These are phyloP conservation scores for Aegilops umbellulata DNA, from an alignment of 176 grass and related monocot species.

Conservation along the genomic window DNA sequence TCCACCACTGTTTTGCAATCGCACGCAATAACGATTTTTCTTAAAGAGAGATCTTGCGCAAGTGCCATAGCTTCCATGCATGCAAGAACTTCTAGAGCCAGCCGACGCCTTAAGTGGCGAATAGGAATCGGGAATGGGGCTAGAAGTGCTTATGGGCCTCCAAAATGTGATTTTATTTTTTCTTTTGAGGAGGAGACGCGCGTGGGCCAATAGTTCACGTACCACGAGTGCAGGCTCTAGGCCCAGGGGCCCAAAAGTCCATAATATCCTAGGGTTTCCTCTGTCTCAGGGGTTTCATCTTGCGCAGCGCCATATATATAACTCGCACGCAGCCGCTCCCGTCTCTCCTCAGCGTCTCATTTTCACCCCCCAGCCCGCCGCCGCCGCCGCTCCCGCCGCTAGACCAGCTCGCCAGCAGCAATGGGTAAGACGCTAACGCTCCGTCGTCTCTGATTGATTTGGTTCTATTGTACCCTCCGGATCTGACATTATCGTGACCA, in stretches of 20 bases:
- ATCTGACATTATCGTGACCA: constrained; percentile 23
- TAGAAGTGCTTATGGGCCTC: no score
- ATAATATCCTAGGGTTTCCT: constrained; percentile 32
- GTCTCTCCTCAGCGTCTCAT: constrained; percentile 10
- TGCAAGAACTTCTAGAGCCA: no score
- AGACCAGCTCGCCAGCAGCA: not conserved
- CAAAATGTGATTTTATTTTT: no score
- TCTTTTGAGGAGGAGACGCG: no score
- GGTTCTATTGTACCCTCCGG: not conserved
- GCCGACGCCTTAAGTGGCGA: no score
- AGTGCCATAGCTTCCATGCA: no score
- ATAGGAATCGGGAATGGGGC: no score
- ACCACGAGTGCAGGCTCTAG: no score
- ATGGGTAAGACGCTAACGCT: constrained; percentile 45
- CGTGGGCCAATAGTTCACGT: no score
- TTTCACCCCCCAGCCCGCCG: not conserved
- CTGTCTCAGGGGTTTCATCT: not conserved
- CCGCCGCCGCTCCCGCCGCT: constrained; percentile 35
- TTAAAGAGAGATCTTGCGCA: no score
- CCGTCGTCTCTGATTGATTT: not conserved
- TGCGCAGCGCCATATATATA: constrained; percentile 11
- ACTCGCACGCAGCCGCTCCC: not conserved
- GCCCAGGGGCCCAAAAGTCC: not conserved
- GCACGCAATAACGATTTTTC: no score
- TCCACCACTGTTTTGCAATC: no score